These are phyloP conservation scores for Lithospermum erythrorhizon DNA, from an alignment of 257 asterid species.

Conservation along the genomic window DNA sequence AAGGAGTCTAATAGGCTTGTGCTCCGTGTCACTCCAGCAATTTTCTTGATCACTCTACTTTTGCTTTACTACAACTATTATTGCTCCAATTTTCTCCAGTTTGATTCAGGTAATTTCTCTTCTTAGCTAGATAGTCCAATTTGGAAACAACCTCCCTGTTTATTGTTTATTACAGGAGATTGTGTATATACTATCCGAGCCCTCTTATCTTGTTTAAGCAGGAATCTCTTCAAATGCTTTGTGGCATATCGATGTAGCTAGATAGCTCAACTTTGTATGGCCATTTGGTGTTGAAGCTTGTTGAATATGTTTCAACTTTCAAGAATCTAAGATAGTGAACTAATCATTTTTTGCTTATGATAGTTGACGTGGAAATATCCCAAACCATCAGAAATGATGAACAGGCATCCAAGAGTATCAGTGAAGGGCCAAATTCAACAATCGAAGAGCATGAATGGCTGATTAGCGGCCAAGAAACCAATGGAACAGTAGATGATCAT, in stretches of 20 bases:
- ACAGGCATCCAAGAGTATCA: background rate
- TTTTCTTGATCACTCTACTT: background rate
- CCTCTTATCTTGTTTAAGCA: no score
- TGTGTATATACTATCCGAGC: no score
- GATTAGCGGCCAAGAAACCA: background rate
- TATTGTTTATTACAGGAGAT: no score
- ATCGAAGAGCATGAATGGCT: background rate
- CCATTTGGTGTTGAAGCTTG: background rate
- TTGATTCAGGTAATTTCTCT: conserved; percentile 1
- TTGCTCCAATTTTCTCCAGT: background rate
- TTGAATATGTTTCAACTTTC: background rate
- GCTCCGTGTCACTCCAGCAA: background rate
- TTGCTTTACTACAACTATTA: conserved; percentile 3
- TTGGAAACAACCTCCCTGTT: no score
- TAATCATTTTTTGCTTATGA: background rate
- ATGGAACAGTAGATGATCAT: background rate
- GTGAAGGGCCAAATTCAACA: background rate
- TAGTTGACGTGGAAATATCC: background rate
- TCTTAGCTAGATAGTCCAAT: no score
- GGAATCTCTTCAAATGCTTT: no score
- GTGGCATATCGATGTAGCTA: no score
- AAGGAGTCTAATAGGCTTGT: conserved; percentile 3
- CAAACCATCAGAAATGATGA: background rate
- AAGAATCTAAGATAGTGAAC: background rate
- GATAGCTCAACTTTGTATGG: background rate